Base-by-base conservation (phyloP, 192 early-diverging fungal species). In the Umbelopsis sp. region DNA sequence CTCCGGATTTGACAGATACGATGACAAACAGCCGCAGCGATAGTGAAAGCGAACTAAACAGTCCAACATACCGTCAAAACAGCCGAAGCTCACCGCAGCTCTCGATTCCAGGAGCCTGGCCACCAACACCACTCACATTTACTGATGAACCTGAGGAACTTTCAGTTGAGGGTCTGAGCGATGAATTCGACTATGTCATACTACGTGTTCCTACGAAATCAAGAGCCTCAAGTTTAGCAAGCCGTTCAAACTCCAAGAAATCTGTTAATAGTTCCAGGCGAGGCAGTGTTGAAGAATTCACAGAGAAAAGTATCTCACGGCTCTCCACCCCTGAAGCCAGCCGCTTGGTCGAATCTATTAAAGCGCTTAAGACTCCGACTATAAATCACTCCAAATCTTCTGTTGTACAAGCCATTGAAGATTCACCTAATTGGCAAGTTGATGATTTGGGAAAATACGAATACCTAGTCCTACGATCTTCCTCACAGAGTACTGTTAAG, bases 311-410 rank as follows among this genome's bases (percentile, higher is more conserved):
- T 16, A 25, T 61, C 3, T 61, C 49, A 20, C 69, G 69, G 2
- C 41, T 71, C 7, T 71, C 69, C 9, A 71, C 69, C 11, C 69
- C 69, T 9, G 69, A 71, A 53, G 69, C 52, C 45, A 50, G 16
- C 20, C 53, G 41, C 21, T n/a, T 71, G 0, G 50, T 71, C 16
- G 51, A 71, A 37, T 71, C 69, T 10, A 55, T 71, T 27, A 52
- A 58, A 20, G 69, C 69, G 15, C 52, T 71, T 15, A 71, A 71
- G 22, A 41, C 35, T 21, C 67, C 67, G 49, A 25, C 33, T 7
- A 2, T 30, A 27, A 30, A 61, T 2, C 55, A 27, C 16, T 27
- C 55, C 13, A 27, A 30, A 16, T 30, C 21, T 16, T 61, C 33
- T 35, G 25, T 25, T 30, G 33, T 61, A 30, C 18, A 61, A 35